These are phyloP conservation scores for Aspergillus carlsbadensis DNA, from an alignment of 495 filamentous ascomycete species.

Conservation along the genomic window DNA sequence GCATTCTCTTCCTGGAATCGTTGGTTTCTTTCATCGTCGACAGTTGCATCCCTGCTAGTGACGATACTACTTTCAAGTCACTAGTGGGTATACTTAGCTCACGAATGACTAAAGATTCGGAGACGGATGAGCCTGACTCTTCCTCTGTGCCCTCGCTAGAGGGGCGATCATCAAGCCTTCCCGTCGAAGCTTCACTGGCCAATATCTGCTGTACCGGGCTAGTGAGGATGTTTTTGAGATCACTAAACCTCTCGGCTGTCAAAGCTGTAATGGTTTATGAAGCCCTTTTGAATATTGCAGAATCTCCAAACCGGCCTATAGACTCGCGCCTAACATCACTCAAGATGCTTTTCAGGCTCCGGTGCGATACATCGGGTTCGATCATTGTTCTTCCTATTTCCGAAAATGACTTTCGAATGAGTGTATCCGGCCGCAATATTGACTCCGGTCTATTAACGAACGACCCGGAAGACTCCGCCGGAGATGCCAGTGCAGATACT, in stretches of 20 bases:
- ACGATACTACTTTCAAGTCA: constrained; percentile 34
- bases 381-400: constrained; percentile 64
- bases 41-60: constrained; percentile 27
- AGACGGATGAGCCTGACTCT: constrained; percentile 20
- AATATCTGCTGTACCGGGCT: constrained; percentile 45
- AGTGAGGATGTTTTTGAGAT: constrained; percentile 45
- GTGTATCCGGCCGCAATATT: constrained; percentile 65
- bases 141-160: constrained; percentile 24
- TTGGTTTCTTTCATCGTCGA: constrained; percentile 46
- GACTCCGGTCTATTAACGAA: constrained; percentile 34
- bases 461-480: constrained; percentile 22
- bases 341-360: constrained; percentile 80
- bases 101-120: constrained; percentile 38
- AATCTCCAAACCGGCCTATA: constrained; percentile 40
- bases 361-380: constrained; percentile 73
- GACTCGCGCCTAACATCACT: constrained; percentile 78
- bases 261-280: constrained; percentile 42
- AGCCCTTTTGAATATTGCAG: constrained; percentile 37
- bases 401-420: constrained; percentile 71
- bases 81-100: constrained; percentile 35
- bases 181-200: constrained; percentile 38
- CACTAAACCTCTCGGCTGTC: constrained; percentile 37
- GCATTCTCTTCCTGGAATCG: constrained; percentile 49
- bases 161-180: constrained; percentile 34
- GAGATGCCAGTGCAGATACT: constrained; percentile 22